A percentile compares a stretch with the other conserved stretches of the same genome.
phyloP scores from a whole-genome alignment of 306 rosid species.

The Corylus heterophylla region DNA sequence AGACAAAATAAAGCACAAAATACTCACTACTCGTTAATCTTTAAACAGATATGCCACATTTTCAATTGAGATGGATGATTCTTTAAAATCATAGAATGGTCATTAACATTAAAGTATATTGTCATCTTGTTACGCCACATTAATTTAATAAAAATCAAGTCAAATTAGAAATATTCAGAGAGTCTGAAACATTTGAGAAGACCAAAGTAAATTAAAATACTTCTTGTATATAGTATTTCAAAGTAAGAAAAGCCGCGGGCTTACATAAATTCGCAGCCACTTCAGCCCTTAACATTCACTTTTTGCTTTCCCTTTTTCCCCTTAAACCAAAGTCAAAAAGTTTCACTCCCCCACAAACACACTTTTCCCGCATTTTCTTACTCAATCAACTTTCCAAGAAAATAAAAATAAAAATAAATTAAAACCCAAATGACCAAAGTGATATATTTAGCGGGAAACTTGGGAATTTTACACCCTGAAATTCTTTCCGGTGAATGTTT shows the following conservation, averaged over 20 bases:
- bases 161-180: too few relatives aligned
- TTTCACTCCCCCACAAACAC: conserved; percentile 24
- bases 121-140: too few relatives aligned
- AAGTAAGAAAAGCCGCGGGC: conserved; percentile 67
- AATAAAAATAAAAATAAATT: background rate
- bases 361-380: conserved; percentile 13
- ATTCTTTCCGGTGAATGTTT: conserved; percentile 74
- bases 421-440: background rate
- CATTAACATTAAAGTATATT: too few relatives aligned
- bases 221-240: background rate
- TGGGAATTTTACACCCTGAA: conserved; percentile 45
- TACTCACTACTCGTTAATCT: too few relatives aligned
- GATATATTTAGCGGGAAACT: conserved; percentile 1
- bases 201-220: background rate
- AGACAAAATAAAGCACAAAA: too few relatives aligned
- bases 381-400: conserved; percentile 6
- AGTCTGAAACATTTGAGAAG: too few relatives aligned
- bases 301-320: background rate
- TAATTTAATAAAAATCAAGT: too few relatives aligned
- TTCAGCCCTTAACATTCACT: conserved; percentile 49
- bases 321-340: conserved; percentile 24
- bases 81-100: too few relatives aligned
- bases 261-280: conserved; percentile 50
- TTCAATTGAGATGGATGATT: too few relatives aligned
- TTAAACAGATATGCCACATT: too few relatives aligned